A percentile compares a stretch with the other conserved stretches of the same genome.
Evolutionary conservation across 139 green algal genomes (phyloP).

Genomic region (Picochlorum sp.): DNA sequence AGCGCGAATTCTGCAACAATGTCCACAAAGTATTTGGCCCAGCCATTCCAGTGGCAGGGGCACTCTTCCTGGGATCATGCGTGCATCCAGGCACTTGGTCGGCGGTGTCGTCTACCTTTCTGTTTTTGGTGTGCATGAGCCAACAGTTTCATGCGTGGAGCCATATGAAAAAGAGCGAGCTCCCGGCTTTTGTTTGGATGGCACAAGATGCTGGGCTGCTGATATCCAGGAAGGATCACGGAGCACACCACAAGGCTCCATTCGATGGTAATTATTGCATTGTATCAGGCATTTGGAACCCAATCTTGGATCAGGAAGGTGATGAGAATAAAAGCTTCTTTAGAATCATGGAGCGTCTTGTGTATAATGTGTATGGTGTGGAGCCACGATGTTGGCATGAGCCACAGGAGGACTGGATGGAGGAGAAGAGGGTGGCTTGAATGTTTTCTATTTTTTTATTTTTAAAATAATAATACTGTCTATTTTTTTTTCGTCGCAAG

Average conservation of each 20-base stretch:
- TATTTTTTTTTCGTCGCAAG: slow-evolving; percentile 21
- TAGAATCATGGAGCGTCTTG: slow-evolving; percentile 46
- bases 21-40: slow-evolving; percentile 66
- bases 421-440: slow-evolving; percentile 11
- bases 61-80: slow-evolving; percentile 24
- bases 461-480: background rate
- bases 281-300: slow-evolving; percentile 87
- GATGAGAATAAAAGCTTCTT: slow-evolving; percentile 1
- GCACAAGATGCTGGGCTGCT: slow-evolving; percentile 67
- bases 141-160: slow-evolving; percentile 97
- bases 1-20: slow-evolving; percentile 95
- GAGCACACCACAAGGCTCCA: slow-evolving; percentile 83
- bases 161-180: slow-evolving; percentile 83
- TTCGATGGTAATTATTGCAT: slow-evolving; percentile 98
- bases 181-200: slow-evolving; percentile 49
- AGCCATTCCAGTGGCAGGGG: slow-evolving; percentile 8
- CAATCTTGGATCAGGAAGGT: slow-evolving; percentile 57
- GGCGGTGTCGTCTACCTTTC: slow-evolving; percentile 61
- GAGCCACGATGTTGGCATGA: slow-evolving; percentile 86
- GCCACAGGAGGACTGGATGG: slow-evolving; percentile 13
- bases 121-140: slow-evolving; percentile 74
- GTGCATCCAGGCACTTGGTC: slow-evolving; percentile 34
- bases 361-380: slow-evolving; percentile 63
- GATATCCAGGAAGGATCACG: slow-evolving; percentile 72
- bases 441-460: background rate